Percentiles rank a stretch among this genome's conserved stretches.
Conservation (phyloP, 2,329 filamentous ascomycete species). For the Arthrobotrys iridis region DNA sequence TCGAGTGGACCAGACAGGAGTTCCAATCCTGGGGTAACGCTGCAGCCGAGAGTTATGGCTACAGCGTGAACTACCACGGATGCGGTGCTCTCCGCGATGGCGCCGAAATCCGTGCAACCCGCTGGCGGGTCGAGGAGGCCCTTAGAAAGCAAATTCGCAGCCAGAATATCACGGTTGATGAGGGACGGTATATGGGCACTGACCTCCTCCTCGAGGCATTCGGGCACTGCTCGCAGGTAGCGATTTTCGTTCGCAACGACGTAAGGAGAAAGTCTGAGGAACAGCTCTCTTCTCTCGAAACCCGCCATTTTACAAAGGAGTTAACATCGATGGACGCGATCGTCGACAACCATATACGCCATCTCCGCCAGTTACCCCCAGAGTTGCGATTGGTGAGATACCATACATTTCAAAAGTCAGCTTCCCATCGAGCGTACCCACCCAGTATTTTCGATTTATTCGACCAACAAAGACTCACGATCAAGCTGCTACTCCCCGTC, state of each 20-base stretch:
- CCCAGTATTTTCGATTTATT: slow-evolving; percentile 38
- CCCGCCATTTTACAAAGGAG: slow-evolving; percentile 6
- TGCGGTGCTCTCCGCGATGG: slow-evolving; percentile 56
- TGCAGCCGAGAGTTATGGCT: slow-evolving; percentile 55
- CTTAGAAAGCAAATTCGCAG: slow-evolving; percentile 21
- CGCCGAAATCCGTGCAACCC: slow-evolving; percentile 52
- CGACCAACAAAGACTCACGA: slow-evolving; percentile 27
- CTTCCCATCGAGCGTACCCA: slow-evolving; percentile 14
- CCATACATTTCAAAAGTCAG: slow-evolving; percentile 11
- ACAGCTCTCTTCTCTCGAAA: background rate
- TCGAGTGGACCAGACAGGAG: slow-evolving; percentile 58
- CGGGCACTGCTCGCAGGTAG: slow-evolving; percentile 58
- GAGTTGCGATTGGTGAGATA: slow-evolving; percentile 14
- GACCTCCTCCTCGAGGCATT: slow-evolving; percentile 41
- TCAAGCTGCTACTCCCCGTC: slow-evolving; percentile 34
- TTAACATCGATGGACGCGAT: slow-evolving; percentile 5
- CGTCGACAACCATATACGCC: slow-evolving; percentile 8
- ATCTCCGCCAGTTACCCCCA: background rate
- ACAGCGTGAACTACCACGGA: slow-evolving; percentile 56
- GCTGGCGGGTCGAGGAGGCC: slow-evolving; percentile 50
- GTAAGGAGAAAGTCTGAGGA: background rate
- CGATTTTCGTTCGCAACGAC: slow-evolving; percentile 56
- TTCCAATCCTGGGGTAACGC: slow-evolving; percentile 56
- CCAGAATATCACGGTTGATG: slow-evolving; percentile 20
- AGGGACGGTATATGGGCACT: background rate